Evolutionary conservation across 495 filamentous ascomycete species (phyloP).

Genomic region (Penicillium tannophilum): DNA sequence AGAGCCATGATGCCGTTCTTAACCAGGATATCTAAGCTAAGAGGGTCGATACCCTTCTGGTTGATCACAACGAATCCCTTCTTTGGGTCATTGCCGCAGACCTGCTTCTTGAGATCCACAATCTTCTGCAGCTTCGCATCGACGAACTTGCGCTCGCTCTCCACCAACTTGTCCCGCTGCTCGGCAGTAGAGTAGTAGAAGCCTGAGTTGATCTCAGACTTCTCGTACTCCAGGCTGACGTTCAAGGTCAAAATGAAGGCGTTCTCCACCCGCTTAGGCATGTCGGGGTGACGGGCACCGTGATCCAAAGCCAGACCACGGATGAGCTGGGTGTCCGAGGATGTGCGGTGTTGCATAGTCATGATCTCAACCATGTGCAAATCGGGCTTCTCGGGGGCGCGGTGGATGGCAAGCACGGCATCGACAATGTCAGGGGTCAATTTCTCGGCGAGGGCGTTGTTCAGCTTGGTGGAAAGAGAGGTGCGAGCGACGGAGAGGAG

Average conservation of each 20-base stretch:
- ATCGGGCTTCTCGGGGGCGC: conserved; percentile 87
- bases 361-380: conserved; percentile 99
- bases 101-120: conserved; percentile 96
- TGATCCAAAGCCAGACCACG: conserved; percentile 92
- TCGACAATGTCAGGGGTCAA: conserved; percentile 95
- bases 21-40: conserved; percentile 90
- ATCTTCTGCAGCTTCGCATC: conserved; percentile 98
- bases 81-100: conserved; percentile 91
- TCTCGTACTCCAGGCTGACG: conserved; percentile 97
- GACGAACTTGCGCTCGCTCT: conserved; percentile 93
- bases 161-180: conserved; percentile 95
- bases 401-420: conserved; percentile 91
- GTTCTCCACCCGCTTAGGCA: conserved; percentile 95
- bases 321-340: conserved; percentile 94
- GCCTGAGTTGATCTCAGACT: conserved; percentile 97
- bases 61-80: conserved; percentile 98
- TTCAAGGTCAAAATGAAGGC: conserved; percentile 94
- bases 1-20: conserved; percentile 98
- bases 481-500: conserved; percentile 92
- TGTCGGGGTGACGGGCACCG: conserved; percentile 95
- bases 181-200: conserved; percentile 99
- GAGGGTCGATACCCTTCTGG: conserved; percentile 98
- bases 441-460: conserved; percentile 81
- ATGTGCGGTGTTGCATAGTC: conserved; percentile 99
- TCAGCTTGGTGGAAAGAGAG: conserved; percentile 92